Evolutionary conservation across 2,329 filamentous ascomycete genomes (phyloP).

Genomic region (Diaporthe amygdali): DNA sequence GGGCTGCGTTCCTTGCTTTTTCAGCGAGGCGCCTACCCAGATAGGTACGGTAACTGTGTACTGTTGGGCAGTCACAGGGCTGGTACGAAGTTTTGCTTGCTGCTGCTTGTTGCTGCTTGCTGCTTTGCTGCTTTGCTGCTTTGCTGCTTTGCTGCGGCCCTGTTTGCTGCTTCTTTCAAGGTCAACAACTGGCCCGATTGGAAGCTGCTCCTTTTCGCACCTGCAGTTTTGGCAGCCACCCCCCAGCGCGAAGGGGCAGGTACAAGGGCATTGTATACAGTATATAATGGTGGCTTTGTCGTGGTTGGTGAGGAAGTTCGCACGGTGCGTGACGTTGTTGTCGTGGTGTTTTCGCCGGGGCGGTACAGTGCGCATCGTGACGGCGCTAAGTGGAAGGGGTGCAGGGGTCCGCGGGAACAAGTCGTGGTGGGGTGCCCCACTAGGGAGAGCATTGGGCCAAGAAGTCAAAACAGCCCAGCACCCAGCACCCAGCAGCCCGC

Average conservation of each 20-base stretch:
- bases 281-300: background rate
- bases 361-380: background rate
- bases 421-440: slow-evolving; percentile 1
- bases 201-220: slow-evolving; percentile 4
- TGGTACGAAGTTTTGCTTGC: no score
- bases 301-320: background rate
- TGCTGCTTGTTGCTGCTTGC: background rate
- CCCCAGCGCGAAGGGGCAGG: background rate
- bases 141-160: background rate
- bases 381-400: background rate
- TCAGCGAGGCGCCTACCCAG: background rate
- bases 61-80: background rate
- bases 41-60: background rate
- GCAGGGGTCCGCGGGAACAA: background rate
- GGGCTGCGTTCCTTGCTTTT: slow-evolving; percentile 1
- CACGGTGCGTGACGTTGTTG: background rate
- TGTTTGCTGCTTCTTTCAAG: background rate
- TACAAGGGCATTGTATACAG: background rate
- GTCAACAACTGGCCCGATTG: background rate
- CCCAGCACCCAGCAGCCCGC: no score
- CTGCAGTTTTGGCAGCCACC: background rate
- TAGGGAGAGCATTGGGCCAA: background rate
- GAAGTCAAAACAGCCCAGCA: background rate
- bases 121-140: background rate
- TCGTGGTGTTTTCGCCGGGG: accelerated